Conservation (phyloP, 78 protist genomes). For the Blattamonas nauphoetae region DNA sequence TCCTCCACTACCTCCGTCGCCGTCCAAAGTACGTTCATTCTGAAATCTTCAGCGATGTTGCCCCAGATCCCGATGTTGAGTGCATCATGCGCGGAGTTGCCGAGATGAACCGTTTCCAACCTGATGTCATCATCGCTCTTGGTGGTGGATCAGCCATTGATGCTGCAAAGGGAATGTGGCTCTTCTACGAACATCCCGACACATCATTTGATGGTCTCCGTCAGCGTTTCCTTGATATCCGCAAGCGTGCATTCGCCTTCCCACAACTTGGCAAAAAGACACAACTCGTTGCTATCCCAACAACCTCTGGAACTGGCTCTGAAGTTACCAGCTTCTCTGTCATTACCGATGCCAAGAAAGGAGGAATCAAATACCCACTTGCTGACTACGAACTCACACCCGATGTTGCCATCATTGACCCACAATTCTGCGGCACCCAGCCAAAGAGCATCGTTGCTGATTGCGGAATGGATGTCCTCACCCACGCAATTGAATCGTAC, state of each 20-base stretch:
- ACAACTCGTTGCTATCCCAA: slow-evolving; percentile 31
- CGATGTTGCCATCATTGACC: slow-evolving; percentile 23
- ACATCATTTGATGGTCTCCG: slow-evolving; percentile 6
- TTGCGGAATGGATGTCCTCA: slow-evolving; percentile 27
- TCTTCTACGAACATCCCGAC: slow-evolving; percentile 42
- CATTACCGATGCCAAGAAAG: slow-evolving; percentile 7
- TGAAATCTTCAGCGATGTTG: slow-evolving; percentile 18
- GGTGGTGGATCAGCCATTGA: slow-evolving; percentile 50
- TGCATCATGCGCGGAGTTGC: neutral
- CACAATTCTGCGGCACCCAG: neutral
- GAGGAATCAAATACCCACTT: slow-evolving; percentile 26
- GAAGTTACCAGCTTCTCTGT: slow-evolving; percentile 34
- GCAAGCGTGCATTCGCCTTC: slow-evolving; percentile 30
- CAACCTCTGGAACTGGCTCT: slow-evolving; percentile 45
- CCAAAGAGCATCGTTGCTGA: slow-evolving; percentile 21
- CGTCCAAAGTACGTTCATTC: neutral
- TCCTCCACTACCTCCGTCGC: slow-evolving; percentile 11
- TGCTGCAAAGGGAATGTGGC: slow-evolving; percentile 25
- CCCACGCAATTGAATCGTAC: slow-evolving; percentile 17
- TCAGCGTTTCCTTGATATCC: slow-evolving; percentile 36
- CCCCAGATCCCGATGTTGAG: slow-evolving; percentile 18
- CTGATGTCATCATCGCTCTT: slow-evolving; percentile 21
- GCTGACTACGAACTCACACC: slow-evolving; percentile 29
- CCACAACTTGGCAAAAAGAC: slow-evolving; percentile 13
- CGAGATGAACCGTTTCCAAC: slow-evolving; percentile 7